Conservation (phyloP, 306 rosid genomes). For the Albizia julibrissin region DNA sequence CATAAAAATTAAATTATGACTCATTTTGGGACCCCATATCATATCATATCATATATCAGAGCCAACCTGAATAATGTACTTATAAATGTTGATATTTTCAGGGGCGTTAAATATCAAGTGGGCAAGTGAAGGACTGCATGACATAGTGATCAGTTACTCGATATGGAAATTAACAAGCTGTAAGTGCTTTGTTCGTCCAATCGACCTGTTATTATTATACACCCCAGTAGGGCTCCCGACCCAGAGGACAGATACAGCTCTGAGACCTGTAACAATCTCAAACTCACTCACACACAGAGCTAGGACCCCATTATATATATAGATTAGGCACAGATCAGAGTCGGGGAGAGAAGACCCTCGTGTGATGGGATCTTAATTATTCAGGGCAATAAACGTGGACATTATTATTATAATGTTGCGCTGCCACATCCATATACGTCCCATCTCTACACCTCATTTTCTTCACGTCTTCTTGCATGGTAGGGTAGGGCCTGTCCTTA, state of each 20-base stretch:
- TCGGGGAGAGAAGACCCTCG: neutral
- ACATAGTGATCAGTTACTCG: neutral
- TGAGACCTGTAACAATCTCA: neutral
- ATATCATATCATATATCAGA: neutral
- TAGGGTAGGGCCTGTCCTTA: slow-evolving; percentile 2
- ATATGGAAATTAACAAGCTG: neutral
- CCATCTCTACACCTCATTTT: neutral
- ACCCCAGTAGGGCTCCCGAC: neutral
- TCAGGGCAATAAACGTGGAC: neutral
- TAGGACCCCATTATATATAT: neutral
- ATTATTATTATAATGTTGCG: neutral
- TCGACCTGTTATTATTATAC: neutral
- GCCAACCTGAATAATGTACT: neutral
- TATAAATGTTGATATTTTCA: neutral
- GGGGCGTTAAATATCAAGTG: neutral
- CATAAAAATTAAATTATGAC: neutral
- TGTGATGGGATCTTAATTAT: slow-evolving; percentile 1
- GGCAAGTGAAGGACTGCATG: neutral
- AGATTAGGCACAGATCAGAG: neutral
- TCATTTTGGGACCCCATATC: neutral
- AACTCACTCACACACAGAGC: too few relatives aligned
- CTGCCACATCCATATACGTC: neutral
- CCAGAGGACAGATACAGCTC: neutral
- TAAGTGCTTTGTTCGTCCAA: neutral
- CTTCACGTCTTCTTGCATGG: neutral